A percentile compares a stretch with the other conserved stretches of the same genome.
These are phyloP conservation scores for Cryphonectria nitschkei DNA, from an alignment of 2,329 filamentous ascomycete genomes.

Conservation along the genomic window DNA sequence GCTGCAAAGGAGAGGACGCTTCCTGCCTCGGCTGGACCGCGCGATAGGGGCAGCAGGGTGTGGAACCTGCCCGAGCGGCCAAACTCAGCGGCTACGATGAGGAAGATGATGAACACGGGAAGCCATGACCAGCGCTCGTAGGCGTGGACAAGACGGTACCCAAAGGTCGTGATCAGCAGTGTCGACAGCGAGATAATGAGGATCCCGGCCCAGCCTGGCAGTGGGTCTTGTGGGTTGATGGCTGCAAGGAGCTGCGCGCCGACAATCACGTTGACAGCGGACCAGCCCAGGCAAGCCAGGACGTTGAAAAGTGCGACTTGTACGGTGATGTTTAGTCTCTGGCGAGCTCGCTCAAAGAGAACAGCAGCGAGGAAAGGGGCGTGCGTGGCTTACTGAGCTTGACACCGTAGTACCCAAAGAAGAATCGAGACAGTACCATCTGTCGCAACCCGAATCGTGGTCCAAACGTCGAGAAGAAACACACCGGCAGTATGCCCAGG, in stretches of 20 bases:
- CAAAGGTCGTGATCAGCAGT: constrained; percentile 71
- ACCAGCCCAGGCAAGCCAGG: constrained; percentile 75
- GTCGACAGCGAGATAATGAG: constrained; percentile 72
- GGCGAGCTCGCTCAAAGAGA: neutral
- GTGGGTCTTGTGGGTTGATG: constrained; percentile 60
- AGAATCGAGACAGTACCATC: constrained; percentile 80
- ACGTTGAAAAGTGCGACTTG: constrained; percentile 71
- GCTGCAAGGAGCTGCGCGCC: constrained; percentile 78
- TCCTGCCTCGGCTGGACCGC: constrained; percentile 63
- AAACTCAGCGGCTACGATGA: constrained; percentile 71
- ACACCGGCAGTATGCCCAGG: constrained; percentile 72
- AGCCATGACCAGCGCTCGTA: constrained; percentile 81
- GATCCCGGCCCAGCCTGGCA: constrained; percentile 76
- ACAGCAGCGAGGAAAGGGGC: neutral
- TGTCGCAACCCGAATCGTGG: constrained; percentile 75
- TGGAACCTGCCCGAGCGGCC: constrained; percentile 68
- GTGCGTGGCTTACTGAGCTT: constrained; percentile 60
- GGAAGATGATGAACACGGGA: constrained; percentile 72
- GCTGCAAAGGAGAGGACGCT: constrained; percentile 67
- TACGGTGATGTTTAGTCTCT: constrained; percentile 3
- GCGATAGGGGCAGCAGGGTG: constrained; percentile 58
- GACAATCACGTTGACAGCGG: constrained; percentile 77
- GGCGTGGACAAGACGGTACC: constrained; percentile 74
- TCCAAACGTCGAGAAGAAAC: constrained; percentile 78
- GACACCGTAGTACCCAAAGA: constrained; percentile 72